Conservation (phyloP, 441 rosid genomes). For the Erodium moschatum region DNA sequence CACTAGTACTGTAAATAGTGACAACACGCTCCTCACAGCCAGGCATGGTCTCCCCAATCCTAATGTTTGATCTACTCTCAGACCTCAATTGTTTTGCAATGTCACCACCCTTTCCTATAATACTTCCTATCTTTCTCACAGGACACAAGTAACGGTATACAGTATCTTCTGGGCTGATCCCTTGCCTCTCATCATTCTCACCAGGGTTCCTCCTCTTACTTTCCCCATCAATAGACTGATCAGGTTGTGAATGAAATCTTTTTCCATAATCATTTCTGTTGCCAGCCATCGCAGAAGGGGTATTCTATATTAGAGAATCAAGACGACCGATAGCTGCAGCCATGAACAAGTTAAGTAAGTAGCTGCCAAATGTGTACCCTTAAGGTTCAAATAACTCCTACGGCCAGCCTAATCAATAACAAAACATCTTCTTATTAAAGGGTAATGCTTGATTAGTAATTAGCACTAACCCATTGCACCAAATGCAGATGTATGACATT, state of each 20-base stretch:
- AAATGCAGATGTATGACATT: too few relatives aligned
- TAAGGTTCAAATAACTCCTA: too few relatives aligned
- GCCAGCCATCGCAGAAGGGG: conserved; percentile 42
- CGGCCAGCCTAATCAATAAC: too few relatives aligned
- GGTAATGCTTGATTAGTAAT: too few relatives aligned
- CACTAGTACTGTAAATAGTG: conserved; percentile 78
- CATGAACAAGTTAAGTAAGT: too few relatives aligned
- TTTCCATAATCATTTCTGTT: conserved; percentile 76
- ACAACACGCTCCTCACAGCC: conserved; percentile 90
- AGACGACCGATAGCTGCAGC: too few relatives aligned
- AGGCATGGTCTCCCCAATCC: conserved; percentile 65
- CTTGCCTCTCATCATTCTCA: conserved; percentile 59
- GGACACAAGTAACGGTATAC: conserved; percentile 85
- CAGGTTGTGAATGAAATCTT: conserved; percentile 66
- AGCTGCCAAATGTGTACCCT: too few relatives aligned
- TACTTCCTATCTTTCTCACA: conserved; percentile 75
- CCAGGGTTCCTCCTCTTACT: conserved; percentile 64
- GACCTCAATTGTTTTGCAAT: conserved; percentile 76
- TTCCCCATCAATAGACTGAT: conserved; percentile 46
- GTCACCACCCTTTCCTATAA: conserved; percentile 94
- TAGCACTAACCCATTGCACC: too few relatives aligned
- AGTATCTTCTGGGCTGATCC: conserved; percentile 56
- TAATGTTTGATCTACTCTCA: conserved; percentile 78
- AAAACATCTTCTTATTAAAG: too few relatives aligned
- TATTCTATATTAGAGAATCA: too few relatives aligned